Base-by-base conservation (phyloP, 2,329 filamentous ascomycete genomes). In the Lachnellula suecica region DNA sequence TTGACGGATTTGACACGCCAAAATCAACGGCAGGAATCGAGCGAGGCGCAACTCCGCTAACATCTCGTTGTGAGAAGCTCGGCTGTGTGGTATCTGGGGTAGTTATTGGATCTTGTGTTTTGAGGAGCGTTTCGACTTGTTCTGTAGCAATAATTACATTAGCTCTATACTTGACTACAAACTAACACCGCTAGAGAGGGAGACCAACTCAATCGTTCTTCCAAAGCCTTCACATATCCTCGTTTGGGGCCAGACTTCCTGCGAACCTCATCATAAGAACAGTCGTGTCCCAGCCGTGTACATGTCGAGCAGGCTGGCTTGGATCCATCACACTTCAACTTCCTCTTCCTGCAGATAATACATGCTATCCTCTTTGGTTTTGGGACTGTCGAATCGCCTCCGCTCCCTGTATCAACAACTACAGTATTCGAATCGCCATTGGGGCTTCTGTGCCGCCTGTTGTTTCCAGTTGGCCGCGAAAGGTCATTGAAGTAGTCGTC, bases 361-460 rank as follows among this genome's bases (percentile, higher is more conserved):
- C 94, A 99, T 34, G 94, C 94, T 64, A 97, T 88, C 61, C 93
- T 84, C 77, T 97, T 97, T n/a, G 87, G 85, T 65, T 89, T 89
- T 45, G 88, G 86, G 20, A 90, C 77, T 62, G 71, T 77, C 58
- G 85, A 84, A 61, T 80, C 79, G 38, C 57, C 70, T 54, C 76
- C 74, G 53, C 74, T 73, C 51, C 68, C 65, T 49, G 67, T 63
- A 53, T 72, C 71, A 50, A 37, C 23, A n/a, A 68, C 66, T 44
- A 71, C 62, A 59, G 60, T 64, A 46, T 58, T 66, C 53, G 49
- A 63, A 46, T 50, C 59, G 48, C 68, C 66, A 37, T 52, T 62
- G 44, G 58, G 66, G 61, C 70, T 70, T 62, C 49, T 60, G 37
- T 29, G 57, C 52, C 46, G 48, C 49, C 58, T 63, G 69, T 63